Evolutionary conservation across 1,284 basidiomycete genomes (phyloP).

Genomic region (Cystobasidiaceae sp.): DNA sequence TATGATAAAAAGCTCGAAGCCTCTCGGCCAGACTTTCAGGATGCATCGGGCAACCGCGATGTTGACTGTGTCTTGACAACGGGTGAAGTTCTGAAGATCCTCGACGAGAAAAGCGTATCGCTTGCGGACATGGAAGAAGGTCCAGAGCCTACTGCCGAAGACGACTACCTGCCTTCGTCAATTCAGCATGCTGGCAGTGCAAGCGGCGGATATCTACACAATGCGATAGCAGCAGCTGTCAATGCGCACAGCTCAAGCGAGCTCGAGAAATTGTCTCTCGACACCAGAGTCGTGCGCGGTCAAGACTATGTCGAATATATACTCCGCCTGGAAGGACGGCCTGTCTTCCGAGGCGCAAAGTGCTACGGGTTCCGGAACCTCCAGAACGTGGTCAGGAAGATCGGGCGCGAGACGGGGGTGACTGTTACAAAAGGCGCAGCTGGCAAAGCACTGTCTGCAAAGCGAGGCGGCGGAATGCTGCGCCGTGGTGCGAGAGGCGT

Average conservation of each 20-base stretch:
- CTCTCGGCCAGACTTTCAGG: slow-evolving; percentile 74
- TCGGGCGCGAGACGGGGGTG: slow-evolving; percentile 77
- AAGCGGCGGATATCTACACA: slow-evolving; percentile 89
- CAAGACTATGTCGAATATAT: slow-evolving; percentile 63
- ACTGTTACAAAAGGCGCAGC: slow-evolving; percentile 56
- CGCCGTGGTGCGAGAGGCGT: slow-evolving; percentile 50
- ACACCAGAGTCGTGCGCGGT: slow-evolving; percentile 59
- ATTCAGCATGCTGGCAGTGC: slow-evolving; percentile 81
- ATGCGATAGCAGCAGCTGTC: slow-evolving; percentile 56
- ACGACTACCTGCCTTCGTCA: slow-evolving; percentile 46
- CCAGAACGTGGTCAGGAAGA: slow-evolving; percentile 91
- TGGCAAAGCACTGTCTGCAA: slow-evolving; percentile 46
- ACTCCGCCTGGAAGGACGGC: slow-evolving; percentile 55
- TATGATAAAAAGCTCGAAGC: slow-evolving; percentile 99
- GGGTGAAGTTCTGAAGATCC: slow-evolving; percentile 82
- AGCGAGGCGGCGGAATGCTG: slow-evolving; percentile 55
- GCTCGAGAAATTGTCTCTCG: slow-evolving; percentile 54
- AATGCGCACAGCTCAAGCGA: slow-evolving; percentile 49
- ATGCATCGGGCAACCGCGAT: slow-evolving; percentile 61
- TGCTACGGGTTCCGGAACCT: slow-evolving; percentile 98
- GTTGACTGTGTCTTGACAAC: slow-evolving; percentile 98
- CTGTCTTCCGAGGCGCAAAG: slow-evolving; percentile 84
- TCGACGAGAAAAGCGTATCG: slow-evolving; percentile 76
- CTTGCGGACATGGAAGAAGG: slow-evolving; percentile 49
- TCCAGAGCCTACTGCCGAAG: too few relatives aligned